Percentiles rank a stretch among this genome's conserved stretches.
Evolutionary conservation across 2,329 filamentous ascomycete species (phyloP).

Genomic region (Aspergillus oerlinghausenensis): DNA sequence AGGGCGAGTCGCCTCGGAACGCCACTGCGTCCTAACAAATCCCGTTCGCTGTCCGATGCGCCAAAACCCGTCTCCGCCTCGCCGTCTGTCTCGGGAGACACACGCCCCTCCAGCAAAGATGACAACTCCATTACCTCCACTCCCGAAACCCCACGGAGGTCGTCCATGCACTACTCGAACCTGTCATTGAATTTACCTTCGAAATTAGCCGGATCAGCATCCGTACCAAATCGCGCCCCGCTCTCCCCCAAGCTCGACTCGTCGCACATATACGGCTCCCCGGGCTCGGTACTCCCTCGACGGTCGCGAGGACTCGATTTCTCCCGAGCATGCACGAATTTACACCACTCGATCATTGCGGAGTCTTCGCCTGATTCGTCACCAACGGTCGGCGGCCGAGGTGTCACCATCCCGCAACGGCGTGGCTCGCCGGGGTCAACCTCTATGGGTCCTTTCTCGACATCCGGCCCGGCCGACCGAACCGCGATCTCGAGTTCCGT

Average conservation of each 20-base stretch:
- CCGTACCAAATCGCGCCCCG: conserved; percentile 57
- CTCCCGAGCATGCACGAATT: conserved; percentile 83
- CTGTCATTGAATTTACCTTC: conserved; percentile 67
- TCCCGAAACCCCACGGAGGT: conserved; percentile 69
- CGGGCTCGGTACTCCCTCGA: conserved; percentile 80
- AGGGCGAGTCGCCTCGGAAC: conserved; percentile 17
- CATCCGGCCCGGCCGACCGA: conserved; percentile 65
- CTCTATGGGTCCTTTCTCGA: conserved; percentile 62
- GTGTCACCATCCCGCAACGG: conserved; percentile 55
- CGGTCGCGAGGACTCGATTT: conserved; percentile 90
- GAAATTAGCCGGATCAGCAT: conserved; percentile 45
- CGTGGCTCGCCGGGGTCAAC: conserved; percentile 58
- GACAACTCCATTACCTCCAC: conserved; percentile 54
- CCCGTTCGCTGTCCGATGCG: conserved; percentile 63
- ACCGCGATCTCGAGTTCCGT: conserved; percentile 73
- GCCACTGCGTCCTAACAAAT: conserved; percentile 41
- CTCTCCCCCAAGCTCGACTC: conserved; percentile 83
- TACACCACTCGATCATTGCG: conserved; percentile 92
- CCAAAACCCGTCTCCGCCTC: conserved; percentile 55
- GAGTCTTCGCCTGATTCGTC: conserved; percentile 89
- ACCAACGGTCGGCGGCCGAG: conserved; percentile 71
- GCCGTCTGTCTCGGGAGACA: conserved; percentile 55
- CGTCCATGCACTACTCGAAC: conserved; percentile 58
- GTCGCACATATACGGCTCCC: conserved; percentile 78
- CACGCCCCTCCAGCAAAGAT: conserved; percentile 58